Percentiles rank a stretch among this genome's conserved stretches.
phyloP scores from a whole-genome alignment of 2,329 filamentous ascomycete genomes.

The Fusarium austroafricanum region DNA sequence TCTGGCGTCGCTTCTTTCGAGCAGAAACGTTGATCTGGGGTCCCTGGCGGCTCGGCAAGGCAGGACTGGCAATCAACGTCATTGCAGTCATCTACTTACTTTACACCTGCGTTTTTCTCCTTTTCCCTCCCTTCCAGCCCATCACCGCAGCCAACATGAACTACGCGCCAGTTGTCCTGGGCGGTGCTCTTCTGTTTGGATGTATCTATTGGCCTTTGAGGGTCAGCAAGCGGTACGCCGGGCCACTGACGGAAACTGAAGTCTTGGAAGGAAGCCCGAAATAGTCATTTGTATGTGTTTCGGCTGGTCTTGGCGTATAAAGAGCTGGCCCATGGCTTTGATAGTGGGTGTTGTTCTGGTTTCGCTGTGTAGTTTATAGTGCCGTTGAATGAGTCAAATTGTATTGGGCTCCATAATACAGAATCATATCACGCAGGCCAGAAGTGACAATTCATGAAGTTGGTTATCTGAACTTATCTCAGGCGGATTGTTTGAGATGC shows the following conservation, averaged over 20 bases:
- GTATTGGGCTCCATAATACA: too few relatives aligned
- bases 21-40: conserved; percentile 27
- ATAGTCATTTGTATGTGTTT: neutral
- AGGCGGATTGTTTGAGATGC: too few relatives aligned
- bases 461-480: too few relatives aligned
- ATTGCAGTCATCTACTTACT: conserved; percentile 16
- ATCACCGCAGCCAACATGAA: conserved; percentile 35
- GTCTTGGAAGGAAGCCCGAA: neutral
- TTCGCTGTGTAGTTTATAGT: too few relatives aligned
- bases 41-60: conserved; percentile 26
- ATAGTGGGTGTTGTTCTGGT: too few relatives aligned
- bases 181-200: conserved; percentile 25
- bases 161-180: conserved; percentile 30
- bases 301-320: too few relatives aligned
- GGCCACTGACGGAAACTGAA: conserved; percentile 8
- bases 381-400: too few relatives aligned
- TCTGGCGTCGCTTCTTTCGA: conserved; percentile 28
- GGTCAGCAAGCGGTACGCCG: conserved; percentile 26
- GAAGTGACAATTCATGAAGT: too few relatives aligned
- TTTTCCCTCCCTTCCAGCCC: conserved; percentile 31
- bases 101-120: conserved; percentile 26
- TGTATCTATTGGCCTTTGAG: conserved; percentile 32
- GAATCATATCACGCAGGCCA: too few relatives aligned
- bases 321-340: too few relatives aligned
- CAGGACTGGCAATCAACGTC: conserved; percentile 25